These are phyloP conservation scores for Exophiala sideris DNA, from an alignment of 2,329 filamentous ascomycete species.

Conservation along the genomic window DNA sequence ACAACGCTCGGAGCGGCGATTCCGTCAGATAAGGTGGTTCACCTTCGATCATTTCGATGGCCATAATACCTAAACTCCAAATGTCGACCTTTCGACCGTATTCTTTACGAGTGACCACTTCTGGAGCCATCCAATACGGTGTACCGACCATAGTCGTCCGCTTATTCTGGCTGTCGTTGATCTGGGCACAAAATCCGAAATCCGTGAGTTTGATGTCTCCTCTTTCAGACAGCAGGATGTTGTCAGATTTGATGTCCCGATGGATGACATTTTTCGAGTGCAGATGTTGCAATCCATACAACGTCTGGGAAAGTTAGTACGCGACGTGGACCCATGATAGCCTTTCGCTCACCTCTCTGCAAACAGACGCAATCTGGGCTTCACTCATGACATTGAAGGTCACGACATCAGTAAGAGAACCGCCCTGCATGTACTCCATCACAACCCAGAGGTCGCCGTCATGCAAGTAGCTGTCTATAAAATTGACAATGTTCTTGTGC, in stretches of 20 bases:
- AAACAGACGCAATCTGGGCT: slow-evolving; percentile 93
- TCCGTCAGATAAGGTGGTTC: slow-evolving; percentile 96
- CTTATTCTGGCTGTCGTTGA: slow-evolving; percentile 95
- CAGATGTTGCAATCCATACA: slow-evolving; percentile 87
- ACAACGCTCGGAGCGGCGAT: slow-evolving; percentile 85
- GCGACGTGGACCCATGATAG: not conserved
- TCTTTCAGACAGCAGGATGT: slow-evolving; percentile 88
- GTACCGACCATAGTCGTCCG: slow-evolving; percentile 98
- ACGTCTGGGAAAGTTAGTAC: slow-evolving; percentile 52
- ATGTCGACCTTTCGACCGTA: slow-evolving; percentile 98
- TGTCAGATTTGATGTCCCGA: slow-evolving; percentile 98
- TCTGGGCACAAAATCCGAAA: slow-evolving; percentile 97
- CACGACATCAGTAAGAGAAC: slow-evolving; percentile 94
- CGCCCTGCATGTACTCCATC: slow-evolving; percentile 99
- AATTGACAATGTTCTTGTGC: slow-evolving; percentile 98
- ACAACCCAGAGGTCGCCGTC: slow-evolving; percentile 94
- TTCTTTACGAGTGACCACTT: slow-evolving; percentile 95
- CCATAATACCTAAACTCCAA: slow-evolving; percentile 98
- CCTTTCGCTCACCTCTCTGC: slow-evolving; percentile 64
- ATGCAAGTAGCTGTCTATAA: slow-evolving; percentile 93
- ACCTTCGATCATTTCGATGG: slow-evolving; percentile 99
- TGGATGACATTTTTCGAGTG: slow-evolving; percentile 98
- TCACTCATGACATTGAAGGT: slow-evolving; percentile 99
- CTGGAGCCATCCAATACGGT: slow-evolving; percentile 99
- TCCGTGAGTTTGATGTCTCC: slow-evolving; percentile 98